Percentiles rank a stretch among this genome's conserved stretches.
Conservation (phyloP, 129 eudicot species). For the Flaveria ramosissima region DNA sequence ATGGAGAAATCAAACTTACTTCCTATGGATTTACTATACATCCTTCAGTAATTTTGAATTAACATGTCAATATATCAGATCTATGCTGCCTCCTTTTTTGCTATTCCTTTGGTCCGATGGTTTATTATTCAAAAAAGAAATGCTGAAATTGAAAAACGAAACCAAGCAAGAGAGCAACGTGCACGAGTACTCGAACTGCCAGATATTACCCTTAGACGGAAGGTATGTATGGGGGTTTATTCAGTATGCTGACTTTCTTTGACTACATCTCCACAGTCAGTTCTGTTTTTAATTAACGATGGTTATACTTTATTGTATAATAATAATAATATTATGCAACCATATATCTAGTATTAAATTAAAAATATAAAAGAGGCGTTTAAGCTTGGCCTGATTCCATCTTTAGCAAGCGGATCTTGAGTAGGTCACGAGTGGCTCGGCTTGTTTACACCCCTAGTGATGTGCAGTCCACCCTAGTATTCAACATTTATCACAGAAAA, state of each 20-base stretch:
- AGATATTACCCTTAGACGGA: conserved; percentile 74
- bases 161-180: conserved; percentile 68
- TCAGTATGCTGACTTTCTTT: conserved; percentile 12
- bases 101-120: conserved; percentile 94
- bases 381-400: too few species aligned
- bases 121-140: conserved; percentile 59
- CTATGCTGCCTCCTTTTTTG: conserved; percentile 95
- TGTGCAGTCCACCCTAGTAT: too few species aligned
- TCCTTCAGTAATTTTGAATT: neutral
- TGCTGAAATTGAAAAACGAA: conserved; percentile 69
- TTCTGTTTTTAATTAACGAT: neutral
- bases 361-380: too few species aligned
- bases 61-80: conserved; percentile 52
- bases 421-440: too few species aligned
- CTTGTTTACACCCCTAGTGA: too few species aligned
- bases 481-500: too few species aligned
- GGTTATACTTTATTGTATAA: neutral
- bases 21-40: neutral
- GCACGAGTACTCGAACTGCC: conserved; percentile 79
- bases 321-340: too few species aligned
- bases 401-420: too few species aligned
- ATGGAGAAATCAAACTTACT: too few species aligned
- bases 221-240: conserved; percentile 47
- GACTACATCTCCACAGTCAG: conserved; percentile 3
- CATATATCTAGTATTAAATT: too few species aligned